A percentile compares a stretch with the other conserved stretches of the same genome.
phyloP scores from a whole-genome alignment of 495 filamentous ascomycete genomes.

The Parathielavia appendiculata region DNA sequence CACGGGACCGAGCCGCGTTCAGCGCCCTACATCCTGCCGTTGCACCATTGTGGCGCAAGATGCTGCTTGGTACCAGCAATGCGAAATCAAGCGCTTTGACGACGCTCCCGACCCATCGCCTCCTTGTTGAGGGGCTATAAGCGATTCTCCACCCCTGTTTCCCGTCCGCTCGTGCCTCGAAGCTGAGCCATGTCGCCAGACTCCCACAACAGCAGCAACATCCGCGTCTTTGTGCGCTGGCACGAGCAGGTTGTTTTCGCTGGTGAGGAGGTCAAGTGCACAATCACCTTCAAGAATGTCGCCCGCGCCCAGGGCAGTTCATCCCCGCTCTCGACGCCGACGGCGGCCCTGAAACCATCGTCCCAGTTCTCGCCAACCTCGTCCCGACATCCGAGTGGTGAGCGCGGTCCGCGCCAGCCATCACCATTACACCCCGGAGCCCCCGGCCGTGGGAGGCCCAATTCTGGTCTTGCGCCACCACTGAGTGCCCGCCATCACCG shows the following conservation, averaged over 20 bases:
- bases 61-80: constrained; percentile 26
- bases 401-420: constrained; percentile 22
- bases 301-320: constrained; percentile 17
- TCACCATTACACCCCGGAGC: constrained; percentile 23
- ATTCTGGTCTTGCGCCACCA: constrained; percentile 37
- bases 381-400: constrained; percentile 11
- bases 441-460: constrained; percentile 15
- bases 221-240: constrained; percentile 93
- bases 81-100: constrained; percentile 22
- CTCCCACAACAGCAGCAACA: constrained; percentile 32
- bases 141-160: neutral
- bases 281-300: constrained; percentile 92
- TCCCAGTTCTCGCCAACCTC: neutral
- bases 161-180: neutral
- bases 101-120: constrained; percentile 10
- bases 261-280: constrained; percentile 89
- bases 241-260: constrained; percentile 88
- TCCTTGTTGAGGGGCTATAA: constrained; percentile 3
- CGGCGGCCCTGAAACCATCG: constrained; percentile 4
- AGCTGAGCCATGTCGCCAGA: constrained; percentile 39
- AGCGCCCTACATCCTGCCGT: constrained; percentile 1
- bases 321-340: constrained; percentile 1
- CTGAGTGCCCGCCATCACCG: constrained; percentile 47
- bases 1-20: neutral
- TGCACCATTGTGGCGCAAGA: constrained; percentile 21